Conservation (phyloP, 192 early-diverging fungal genomes). For the Lobulomyces angularis region DNA sequence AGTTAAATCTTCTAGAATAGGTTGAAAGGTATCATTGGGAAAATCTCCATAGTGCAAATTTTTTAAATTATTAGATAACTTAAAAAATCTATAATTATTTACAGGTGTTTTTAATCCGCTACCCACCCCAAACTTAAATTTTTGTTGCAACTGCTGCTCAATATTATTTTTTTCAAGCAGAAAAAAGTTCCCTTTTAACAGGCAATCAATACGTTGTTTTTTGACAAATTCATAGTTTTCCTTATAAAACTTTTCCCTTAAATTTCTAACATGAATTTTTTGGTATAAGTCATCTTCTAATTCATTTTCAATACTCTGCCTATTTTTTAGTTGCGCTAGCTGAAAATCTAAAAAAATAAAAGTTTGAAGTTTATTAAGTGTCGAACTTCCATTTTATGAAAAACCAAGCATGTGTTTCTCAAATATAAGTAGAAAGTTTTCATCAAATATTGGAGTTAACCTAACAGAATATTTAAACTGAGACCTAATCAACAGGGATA, state of each 20-base stretch:
- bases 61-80: constrained; percentile 42
- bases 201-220: constrained; percentile 49
- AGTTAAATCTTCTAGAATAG: constrained; percentile 23
- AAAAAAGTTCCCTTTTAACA: constrained; percentile 57
- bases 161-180: constrained; percentile 35
- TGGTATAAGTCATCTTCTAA: constrained; percentile 50
- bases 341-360: too few species aligned
- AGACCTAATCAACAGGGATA: too few species aligned
- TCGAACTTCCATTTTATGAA: too few species aligned
- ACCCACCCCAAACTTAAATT: neutral
- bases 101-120: constrained; percentile 7
- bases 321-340: too few species aligned
- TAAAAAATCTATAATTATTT: constrained; percentile 38
- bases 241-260: constrained; percentile 50
- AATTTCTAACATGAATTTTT: constrained; percentile 49
- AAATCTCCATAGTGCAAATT: constrained; percentile 58
- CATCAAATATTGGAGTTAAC: too few species aligned
- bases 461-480: too few species aligned
- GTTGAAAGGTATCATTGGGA: constrained; percentile 22
- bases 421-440: constrained; percentile 34
- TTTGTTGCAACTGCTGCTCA: neutral
- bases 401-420: constrained; percentile 46
- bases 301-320: too few species aligned
- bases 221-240: constrained; percentile 60
- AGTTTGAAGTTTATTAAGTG: too few species aligned